Evolutionary conservation across 805 yeast genomes (phyloP).

Genomic region (Cyberlindnera nakhonratchasimensis): DNA sequence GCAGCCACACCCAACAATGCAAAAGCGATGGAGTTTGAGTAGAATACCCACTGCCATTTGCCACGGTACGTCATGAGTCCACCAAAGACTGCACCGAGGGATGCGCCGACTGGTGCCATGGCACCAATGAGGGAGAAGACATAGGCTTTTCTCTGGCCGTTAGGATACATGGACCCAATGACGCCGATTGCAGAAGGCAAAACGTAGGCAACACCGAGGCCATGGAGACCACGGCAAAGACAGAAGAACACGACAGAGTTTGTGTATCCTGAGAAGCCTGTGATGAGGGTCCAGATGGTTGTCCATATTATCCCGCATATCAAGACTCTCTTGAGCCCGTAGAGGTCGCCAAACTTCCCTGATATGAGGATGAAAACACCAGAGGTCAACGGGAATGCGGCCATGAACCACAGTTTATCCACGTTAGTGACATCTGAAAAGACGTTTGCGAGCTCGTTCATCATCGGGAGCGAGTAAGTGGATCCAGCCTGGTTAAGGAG

Average conservation of each 20-base stretch:
- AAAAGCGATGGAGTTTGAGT: constrained; percentile 37
- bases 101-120: constrained; percentile 59
- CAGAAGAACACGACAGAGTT: constrained; percentile 47
- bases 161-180: constrained; percentile 43
- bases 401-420: constrained; percentile 60
- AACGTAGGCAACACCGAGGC: constrained; percentile 57
- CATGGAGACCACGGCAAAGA: constrained; percentile 55
- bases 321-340: constrained; percentile 57
- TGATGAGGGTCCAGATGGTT: constrained; percentile 53
- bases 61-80: constrained; percentile 42
- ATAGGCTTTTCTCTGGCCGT: constrained; percentile 46
- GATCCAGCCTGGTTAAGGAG: constrained; percentile 39
- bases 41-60: constrained; percentile 51
- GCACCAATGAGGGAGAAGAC: constrained; percentile 56
- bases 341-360: constrained; percentile 70
- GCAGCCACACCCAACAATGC: constrained; percentile 30
- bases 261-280: constrained; percentile 55
- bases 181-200: constrained; percentile 61
- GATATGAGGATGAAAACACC: constrained; percentile 69
- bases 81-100: constrained; percentile 48
- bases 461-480: constrained; percentile 36
- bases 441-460: constrained; percentile 32
- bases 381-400: constrained; percentile 64
- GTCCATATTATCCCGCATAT: constrained; percentile 54
- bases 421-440: constrained; percentile 29